These are phyloP conservation scores for Lyophyllum decastes DNA, from an alignment of 768 basidiomycete genomes.

Conservation along the genomic window DNA sequence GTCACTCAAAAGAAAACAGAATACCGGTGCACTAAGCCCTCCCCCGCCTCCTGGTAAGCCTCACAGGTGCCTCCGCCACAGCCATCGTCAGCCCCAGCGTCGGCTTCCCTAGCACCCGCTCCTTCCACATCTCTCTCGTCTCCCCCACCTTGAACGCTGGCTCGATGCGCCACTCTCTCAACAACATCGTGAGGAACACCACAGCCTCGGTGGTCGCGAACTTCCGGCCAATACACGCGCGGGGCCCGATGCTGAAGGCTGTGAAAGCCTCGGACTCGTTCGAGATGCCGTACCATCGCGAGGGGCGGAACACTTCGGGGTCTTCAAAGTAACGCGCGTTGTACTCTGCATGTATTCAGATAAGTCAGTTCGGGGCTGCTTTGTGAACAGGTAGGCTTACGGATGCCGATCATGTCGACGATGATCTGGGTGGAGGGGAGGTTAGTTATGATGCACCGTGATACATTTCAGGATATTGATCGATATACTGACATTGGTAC, in stretches of 20 bases:
- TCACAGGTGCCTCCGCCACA: conserved; percentile 32
- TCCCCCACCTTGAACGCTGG: conserved; percentile 40
- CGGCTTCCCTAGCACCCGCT: conserved; percentile 36
- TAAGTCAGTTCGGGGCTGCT: neutral
- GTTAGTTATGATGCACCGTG: neutral
- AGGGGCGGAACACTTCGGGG: conserved; percentile 49
- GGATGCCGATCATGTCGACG: conserved; percentile 50
- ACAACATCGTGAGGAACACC: conserved; percentile 51
- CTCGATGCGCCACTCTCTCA: conserved; percentile 55
- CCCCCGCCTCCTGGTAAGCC: conserved; percentile 27
- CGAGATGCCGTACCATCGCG: conserved; percentile 47
- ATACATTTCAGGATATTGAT: too few relatives aligned
- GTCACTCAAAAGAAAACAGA: too few relatives aligned
- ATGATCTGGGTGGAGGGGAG: conserved; percentile 27
- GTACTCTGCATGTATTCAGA: conserved; percentile 34
- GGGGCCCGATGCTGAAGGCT: conserved; percentile 53
- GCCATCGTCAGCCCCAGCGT: conserved; percentile 37
- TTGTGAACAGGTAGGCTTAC: conserved; percentile 31
- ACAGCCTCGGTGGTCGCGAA: conserved; percentile 57
- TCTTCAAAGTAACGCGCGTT: conserved; percentile 52
- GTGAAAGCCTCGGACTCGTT: conserved; percentile 45
- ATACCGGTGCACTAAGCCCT: too few relatives aligned
- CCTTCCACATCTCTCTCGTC: conserved; percentile 38
- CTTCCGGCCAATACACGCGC: conserved; percentile 55
- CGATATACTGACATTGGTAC: conserved; percentile 29